Percentiles rank a stretch among this genome's conserved stretches.
phyloP scores from a whole-genome alignment of 768 basidiomycete genomes.

The Tylopilus cervinicoccineus region DNA sequence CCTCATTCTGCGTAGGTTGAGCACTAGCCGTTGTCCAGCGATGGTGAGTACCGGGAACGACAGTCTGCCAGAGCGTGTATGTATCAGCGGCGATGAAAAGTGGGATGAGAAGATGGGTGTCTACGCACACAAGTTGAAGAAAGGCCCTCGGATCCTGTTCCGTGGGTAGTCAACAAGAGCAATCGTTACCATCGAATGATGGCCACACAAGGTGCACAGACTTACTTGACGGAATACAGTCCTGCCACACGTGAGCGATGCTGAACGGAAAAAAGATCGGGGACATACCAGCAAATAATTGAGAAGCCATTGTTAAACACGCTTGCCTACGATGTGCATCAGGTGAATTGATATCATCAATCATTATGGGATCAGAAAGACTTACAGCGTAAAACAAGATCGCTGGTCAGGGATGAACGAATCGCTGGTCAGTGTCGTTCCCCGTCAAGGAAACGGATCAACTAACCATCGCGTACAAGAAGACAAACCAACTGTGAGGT shows the following conservation, averaged over 20 bases:
- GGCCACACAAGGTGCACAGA: background rate
- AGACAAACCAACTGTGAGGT: constrained; percentile 6
- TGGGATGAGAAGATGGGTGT: no score
- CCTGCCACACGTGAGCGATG: constrained; percentile 6
- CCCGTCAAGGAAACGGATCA: background rate
- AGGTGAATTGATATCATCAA: no score
- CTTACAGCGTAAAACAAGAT: constrained; percentile 12
- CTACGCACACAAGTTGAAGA: constrained; percentile 9
- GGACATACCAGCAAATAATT: constrained; percentile 8
- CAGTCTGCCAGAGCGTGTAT: no score
- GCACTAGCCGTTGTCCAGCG: constrained; percentile 17
- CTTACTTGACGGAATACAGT: constrained; percentile 4
- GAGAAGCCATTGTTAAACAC: constrained; percentile 5
- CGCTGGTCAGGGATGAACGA: no score
- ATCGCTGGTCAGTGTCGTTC: background rate
- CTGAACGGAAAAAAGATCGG: no score
- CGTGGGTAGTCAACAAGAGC: background rate
- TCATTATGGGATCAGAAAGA: background rate
- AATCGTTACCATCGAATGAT: background rate
- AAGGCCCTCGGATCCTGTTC: constrained; percentile 4
- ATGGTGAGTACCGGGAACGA: constrained; percentile 13
- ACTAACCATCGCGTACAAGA: constrained; percentile 8
- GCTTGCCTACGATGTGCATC: constrained; percentile 3
- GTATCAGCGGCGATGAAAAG: no score
- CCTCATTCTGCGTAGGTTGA: constrained; percentile 14